These are phyloP conservation scores for Starmerella sirachaensis DNA, from an alignment of 805 yeast species.

Conservation along the genomic window DNA sequence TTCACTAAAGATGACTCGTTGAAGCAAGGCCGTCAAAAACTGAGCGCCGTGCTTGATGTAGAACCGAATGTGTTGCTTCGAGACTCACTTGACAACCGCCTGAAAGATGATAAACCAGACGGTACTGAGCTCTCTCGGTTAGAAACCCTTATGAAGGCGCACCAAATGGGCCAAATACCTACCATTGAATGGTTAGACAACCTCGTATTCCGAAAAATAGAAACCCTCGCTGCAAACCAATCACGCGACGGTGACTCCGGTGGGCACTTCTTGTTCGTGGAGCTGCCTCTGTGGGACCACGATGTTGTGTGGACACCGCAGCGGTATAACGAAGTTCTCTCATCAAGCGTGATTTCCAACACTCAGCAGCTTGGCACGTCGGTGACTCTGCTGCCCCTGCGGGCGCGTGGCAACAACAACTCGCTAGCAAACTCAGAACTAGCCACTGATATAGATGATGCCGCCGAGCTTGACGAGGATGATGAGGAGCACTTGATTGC, in stretches of 20 bases:
- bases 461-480: conserved; percentile 15
- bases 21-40: conserved; percentile 58
- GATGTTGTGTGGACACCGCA: conserved; percentile 60
- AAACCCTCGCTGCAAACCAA: conserved; percentile 25
- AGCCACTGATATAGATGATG: background rate
- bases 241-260: conserved; percentile 8
- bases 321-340: conserved; percentile 19
- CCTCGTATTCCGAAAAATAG: conserved; percentile 45
- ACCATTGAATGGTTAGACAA: conserved; percentile 65
- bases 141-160: conserved; percentile 45
- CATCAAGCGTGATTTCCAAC: conserved; percentile 18
- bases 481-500: conserved; percentile 22
- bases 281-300: conserved; percentile 52
- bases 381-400: conserved; percentile 18
- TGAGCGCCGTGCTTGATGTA: conserved; percentile 22
- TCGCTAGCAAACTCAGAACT: background rate
- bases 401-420: conserved; percentile 2
- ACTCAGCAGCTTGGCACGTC: conserved; percentile 24
- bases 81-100: background rate
- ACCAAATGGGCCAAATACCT: conserved; percentile 55
- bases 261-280: conserved; percentile 37
- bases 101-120: background rate
- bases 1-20: conserved; percentile 52
- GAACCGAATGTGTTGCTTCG: conserved; percentile 8
- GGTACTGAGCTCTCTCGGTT: conserved; percentile 35